Evolutionary conservation across 1,284 basidiomycete genomes (phyloP).

Genomic region (Cutaneotrichosporon sp.): DNA sequence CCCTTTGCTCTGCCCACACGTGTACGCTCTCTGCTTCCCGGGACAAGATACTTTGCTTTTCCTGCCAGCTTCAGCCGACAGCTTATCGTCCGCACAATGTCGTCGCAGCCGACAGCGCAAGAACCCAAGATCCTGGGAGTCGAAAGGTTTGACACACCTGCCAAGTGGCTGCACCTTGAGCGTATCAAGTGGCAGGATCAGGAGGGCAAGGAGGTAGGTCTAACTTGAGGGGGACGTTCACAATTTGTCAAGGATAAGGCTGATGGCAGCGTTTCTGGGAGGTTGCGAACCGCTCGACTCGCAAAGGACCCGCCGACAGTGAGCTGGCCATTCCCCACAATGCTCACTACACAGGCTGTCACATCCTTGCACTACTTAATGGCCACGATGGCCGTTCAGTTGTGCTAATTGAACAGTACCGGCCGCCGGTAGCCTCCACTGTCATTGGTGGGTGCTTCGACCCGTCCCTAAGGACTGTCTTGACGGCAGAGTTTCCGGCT

Average conservation of each 20-base stretch:
- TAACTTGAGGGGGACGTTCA: background rate
- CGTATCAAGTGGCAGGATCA: conserved; percentile 65
- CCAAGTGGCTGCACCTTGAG: conserved; percentile 45
- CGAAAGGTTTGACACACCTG: conserved; percentile 35
- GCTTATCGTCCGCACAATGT: background rate
- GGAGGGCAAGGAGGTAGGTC: conserved; percentile 62
- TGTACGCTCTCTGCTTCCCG: no score
- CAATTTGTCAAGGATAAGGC: background rate
- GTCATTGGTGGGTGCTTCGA: conserved; percentile 67
- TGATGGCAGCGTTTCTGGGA: conserved; percentile 70
- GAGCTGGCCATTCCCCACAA: conserved; percentile 9
- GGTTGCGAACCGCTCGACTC: conserved; percentile 70
- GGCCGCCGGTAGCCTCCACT: conserved; percentile 68
- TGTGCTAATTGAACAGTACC: conserved; percentile 80
- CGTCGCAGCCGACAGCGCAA: background rate
- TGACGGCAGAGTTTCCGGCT: conserved; percentile 67
- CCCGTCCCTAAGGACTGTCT: background rate
- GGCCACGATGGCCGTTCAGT: conserved; percentile 57
- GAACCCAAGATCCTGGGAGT: conserved; percentile 21
- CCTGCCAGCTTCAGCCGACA: no score
- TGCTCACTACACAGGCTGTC: conserved; percentile 55
- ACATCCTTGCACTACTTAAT: conserved; percentile 72
- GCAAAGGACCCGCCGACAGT: conserved; percentile 76
- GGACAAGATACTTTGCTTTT: background rate
- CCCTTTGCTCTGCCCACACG: no score